phyloP scores from a whole-genome alignment of 495 filamentous ascomycete genomes.

The Penicillium canariense region DNA sequence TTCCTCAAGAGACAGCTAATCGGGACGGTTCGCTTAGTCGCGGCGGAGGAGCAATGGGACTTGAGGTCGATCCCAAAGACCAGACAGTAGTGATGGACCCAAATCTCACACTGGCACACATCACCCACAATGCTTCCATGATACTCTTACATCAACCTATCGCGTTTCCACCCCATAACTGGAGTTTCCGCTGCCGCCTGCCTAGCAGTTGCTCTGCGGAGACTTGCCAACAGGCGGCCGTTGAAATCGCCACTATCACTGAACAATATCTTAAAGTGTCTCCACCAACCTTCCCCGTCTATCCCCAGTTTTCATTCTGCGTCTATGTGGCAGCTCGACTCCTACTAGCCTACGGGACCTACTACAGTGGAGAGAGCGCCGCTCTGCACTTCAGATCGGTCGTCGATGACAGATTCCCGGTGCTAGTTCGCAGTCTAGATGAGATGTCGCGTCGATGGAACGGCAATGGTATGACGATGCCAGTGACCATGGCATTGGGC shows the following conservation, averaged over 20 bases:
- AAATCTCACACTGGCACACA: slow-evolving; percentile 27
- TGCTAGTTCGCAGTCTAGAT: background rate
- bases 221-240: background rate
- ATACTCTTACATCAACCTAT: slow-evolving; percentile 27
- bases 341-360: background rate
- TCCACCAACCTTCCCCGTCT: background rate
- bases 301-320: background rate
- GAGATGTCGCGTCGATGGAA: background rate
- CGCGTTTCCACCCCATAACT: slow-evolving; percentile 1
- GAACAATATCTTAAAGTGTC: background rate
- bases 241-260: background rate
- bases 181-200: background rate
- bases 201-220: background rate
- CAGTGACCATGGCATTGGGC: background rate
- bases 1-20: background rate
- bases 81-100: slow-evolving; percentile 20
- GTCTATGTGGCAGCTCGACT: background rate
- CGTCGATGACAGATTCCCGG: background rate
- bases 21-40: background rate
- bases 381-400: background rate
- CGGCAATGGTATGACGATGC: background rate
- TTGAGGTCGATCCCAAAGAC: slow-evolving; percentile 2
- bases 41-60: background rate
- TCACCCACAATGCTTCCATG: slow-evolving; percentile 26
- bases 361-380: background rate